A percentile compares a stretch with the other conserved stretches of the same genome.
Evolutionary conservation across 495 filamentous ascomycete genomes (phyloP).

Genomic region (Daldinia concentrica): DNA sequence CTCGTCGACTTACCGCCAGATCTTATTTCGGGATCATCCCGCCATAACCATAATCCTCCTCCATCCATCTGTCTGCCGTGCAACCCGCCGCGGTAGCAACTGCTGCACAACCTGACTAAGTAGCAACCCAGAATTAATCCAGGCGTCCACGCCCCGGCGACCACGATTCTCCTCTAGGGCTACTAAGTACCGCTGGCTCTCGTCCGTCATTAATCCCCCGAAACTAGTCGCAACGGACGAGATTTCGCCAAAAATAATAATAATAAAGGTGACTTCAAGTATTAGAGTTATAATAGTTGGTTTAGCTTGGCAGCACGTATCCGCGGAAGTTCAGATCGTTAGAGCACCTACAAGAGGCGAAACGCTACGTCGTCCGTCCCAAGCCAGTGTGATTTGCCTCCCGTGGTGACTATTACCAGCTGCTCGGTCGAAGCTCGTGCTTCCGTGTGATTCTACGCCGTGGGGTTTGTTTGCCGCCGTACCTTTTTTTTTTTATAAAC

Average conservation of each 20-base stretch:
- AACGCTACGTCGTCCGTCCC: slow-evolving; percentile 14
- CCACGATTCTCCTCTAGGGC: neutral
- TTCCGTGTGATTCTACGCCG: slow-evolving; percentile 22
- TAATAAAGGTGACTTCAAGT: neutral
- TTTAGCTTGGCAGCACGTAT: slow-evolving; percentile 17
- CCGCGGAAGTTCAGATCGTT: slow-evolving; percentile 12
- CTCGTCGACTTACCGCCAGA: slow-evolving; percentile 9
- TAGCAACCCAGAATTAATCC: slow-evolving; percentile 22
- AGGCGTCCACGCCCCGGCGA: slow-evolving; percentile 23
- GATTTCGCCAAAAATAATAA: neutral
- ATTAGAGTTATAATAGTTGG: slow-evolving; percentile 5
- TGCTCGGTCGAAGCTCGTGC: slow-evolving; percentile 29
- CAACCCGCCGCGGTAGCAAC: slow-evolving; percentile 25
- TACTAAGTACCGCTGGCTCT: neutral
- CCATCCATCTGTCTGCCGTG: slow-evolving; percentile 31
- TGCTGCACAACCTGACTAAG: slow-evolving; percentile 42
- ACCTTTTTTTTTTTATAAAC: no score
- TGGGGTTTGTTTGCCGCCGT: slow-evolving; percentile 8
- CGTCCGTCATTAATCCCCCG: slow-evolving; percentile 12
- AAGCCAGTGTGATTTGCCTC: slow-evolving; percentile 23
- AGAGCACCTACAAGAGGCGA: slow-evolving; percentile 17
- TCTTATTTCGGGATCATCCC: slow-evolving; percentile 14
- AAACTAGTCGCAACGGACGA: slow-evolving; percentile 4
- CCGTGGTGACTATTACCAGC: slow-evolving; percentile 20
- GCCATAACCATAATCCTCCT: slow-evolving; percentile 15